phyloP scores from a whole-genome alignment of 2,329 filamentous ascomycete species.

The Parastagonospora avenae region DNA sequence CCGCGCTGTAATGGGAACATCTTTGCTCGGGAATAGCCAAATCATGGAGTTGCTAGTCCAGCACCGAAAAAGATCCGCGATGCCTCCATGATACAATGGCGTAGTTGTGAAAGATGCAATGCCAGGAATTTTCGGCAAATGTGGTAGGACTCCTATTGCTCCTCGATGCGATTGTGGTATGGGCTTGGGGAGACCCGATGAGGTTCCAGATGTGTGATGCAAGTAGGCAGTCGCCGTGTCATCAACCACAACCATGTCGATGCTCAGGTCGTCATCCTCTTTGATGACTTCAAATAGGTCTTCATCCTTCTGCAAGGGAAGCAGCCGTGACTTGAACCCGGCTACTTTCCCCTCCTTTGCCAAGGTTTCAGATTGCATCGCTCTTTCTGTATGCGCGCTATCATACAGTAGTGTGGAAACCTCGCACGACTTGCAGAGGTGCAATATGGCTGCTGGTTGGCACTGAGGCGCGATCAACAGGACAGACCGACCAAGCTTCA shows the following conservation, averaged over 20 bases:
- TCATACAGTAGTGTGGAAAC: constrained; percentile 56
- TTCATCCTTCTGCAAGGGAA: constrained; percentile 26
- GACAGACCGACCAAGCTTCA: constrained; percentile 60
- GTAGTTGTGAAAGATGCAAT: constrained; percentile 67
- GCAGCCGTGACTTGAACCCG: constrained; percentile 9
- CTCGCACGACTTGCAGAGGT: constrained; percentile 58
- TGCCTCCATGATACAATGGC: constrained; percentile 68
- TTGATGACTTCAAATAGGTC: constrained; percentile 27
- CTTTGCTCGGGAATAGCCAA: constrained; percentile 66
- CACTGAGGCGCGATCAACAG: constrained; percentile 62
- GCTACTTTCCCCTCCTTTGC: constrained; percentile 13
- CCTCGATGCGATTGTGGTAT: constrained; percentile 64
- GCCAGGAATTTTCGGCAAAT: constrained; percentile 42
- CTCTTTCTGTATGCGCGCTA: constrained; percentile 43
- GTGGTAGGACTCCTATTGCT: constrained; percentile 61
- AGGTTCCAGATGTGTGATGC: constrained; percentile 69
- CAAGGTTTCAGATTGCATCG: constrained; percentile 26
- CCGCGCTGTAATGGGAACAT: constrained; percentile 60
- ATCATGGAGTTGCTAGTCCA: constrained; percentile 66
- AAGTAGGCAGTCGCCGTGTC: constrained; percentile 59
- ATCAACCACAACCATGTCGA: constrained; percentile 14
- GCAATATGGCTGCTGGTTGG: constrained; percentile 54
- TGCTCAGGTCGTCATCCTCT: constrained; percentile 5
- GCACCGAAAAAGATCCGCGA: constrained; percentile 66
- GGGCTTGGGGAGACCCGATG: constrained; percentile 66